phyloP scores from a whole-genome alignment of 345 rosid species.

The Linum tenue region DNA sequence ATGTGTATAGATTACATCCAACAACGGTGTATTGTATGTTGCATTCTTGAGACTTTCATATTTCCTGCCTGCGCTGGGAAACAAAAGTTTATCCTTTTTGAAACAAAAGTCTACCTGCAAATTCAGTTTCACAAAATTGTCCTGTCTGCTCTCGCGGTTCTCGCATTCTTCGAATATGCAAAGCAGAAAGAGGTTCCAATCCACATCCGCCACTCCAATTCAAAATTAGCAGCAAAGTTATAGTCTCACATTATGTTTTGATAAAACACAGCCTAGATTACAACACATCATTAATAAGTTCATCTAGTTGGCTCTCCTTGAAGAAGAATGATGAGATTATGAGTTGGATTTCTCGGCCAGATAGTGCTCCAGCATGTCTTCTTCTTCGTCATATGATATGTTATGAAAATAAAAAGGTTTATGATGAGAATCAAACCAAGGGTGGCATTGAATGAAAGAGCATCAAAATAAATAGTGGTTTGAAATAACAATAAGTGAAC shows the following conservation, averaged over 20 bases:
- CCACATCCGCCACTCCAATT: constrained; percentile 1
- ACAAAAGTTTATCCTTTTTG: constrained; percentile 6
- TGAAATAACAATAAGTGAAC: constrained; percentile 3
- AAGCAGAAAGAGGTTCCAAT: background rate
- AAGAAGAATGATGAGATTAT: constrained; percentile 33
- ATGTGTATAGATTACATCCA: constrained; percentile 49
- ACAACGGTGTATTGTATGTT: background rate
- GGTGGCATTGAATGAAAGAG: background rate
- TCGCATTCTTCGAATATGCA: background rate
- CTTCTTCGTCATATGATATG: constrained; percentile 79
- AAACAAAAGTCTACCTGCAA: too few species aligned
- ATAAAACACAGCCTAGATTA: background rate
- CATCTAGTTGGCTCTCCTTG: constrained; percentile 31
- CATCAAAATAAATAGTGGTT: constrained; percentile 1
- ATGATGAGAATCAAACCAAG: background rate
- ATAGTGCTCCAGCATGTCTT: constrained; percentile 94
- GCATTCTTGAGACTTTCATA: constrained; percentile 39
- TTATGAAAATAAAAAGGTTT: constrained; percentile 13
- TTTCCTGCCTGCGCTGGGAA: constrained; percentile 48
- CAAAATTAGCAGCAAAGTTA: too few species aligned
- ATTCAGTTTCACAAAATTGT: too few species aligned
- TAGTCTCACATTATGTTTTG: too few species aligned
- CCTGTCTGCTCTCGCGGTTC: background rate
- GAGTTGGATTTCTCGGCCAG: constrained; percentile 79
- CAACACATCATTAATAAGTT: background rate